Base-by-base conservation (phyloP, 2,329 filamentous ascomycete species). In the Colletotrichum liriopes region DNA sequence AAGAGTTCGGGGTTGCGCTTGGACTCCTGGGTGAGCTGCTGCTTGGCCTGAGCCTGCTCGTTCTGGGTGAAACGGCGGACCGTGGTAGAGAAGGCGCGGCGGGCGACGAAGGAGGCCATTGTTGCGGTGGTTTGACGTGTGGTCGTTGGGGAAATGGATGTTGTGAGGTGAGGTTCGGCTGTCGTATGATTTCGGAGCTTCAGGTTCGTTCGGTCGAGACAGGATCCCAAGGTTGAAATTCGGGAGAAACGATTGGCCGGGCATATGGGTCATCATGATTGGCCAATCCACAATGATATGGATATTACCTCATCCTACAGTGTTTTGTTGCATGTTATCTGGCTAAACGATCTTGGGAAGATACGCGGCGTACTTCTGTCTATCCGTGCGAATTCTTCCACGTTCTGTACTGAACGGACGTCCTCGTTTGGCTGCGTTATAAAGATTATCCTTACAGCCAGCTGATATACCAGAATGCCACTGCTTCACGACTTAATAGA, bases 101-200 rank as follows among this genome's bases (percentile, higher is more conserved):
- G 88, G 76, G 89, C 83, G 78, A 89, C 82, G 77, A 87, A 80
- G 77, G 89, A 89, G 73, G 88, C 86, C 88, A 91, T 91, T 80
- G 79, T 82, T 81, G 75, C 75, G 76, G 76, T 72, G 73, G 70
- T 71, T 54, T 74, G 64, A 52, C n/a, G 43, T 29, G 49, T 16
- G 45, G 66, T 58, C 47, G 67, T 60, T 62, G 39, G 45, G 52
- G 14, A 23, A 23, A 43, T 66, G 70, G 66, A 45, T 71, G 47
- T 63, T 74, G 64, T 67, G 45, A 68, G 14, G 55, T 58, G 59
- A 67, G 66, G 56, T 55, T 60, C 52, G 62, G 62, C 45, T 68
- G 68, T 74, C 72, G 72, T 74, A 73, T 73, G 72, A 74, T 74
- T 68, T 73, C 60, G 64, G 72, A 73, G 68, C 64, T 73, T 73